Percentiles rank a stretch among this genome's conserved stretches.
These are phyloP conservation scores for Fusarium clavum DNA, from an alignment of 2,329 filamentous ascomycete genomes.

Conservation along the genomic window DNA sequence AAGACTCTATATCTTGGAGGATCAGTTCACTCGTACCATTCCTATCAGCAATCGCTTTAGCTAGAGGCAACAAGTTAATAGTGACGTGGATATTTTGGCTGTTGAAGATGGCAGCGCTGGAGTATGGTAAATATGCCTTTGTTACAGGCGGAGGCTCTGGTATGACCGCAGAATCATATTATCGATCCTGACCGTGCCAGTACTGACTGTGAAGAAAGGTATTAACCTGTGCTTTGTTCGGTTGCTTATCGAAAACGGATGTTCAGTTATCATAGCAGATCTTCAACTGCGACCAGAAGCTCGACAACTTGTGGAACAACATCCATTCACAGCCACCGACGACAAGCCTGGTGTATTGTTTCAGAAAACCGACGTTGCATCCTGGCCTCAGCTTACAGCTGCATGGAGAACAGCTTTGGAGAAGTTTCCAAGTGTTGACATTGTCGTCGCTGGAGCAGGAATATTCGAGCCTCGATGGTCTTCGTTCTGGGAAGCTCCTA, in stretches of 20 bases:
- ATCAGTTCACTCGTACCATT: neutral
- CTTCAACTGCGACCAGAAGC: slow-evolving; percentile 51
- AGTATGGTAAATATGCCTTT: slow-evolving; percentile 39
- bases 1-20: neutral
- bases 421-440: slow-evolving; percentile 49
- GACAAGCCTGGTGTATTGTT: slow-evolving; percentile 48
- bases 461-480: slow-evolving; percentile 53
- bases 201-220: slow-evolving; percentile 40
- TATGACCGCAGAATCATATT: neutral
- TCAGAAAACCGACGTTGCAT: slow-evolving; percentile 52
- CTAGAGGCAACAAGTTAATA: neutral
- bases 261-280: slow-evolving; percentile 55
- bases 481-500: slow-evolving; percentile 53
- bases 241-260: slow-evolving; percentile 51
- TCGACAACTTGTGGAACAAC: slow-evolving; percentile 48
- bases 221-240: slow-evolving; percentile 53
- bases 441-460: slow-evolving; percentile 54
- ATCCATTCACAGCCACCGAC: slow-evolving; percentile 41
- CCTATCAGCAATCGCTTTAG: neutral
- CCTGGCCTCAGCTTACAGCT: slow-evolving; percentile 51
- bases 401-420: slow-evolving; percentile 48
- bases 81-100: neutral
- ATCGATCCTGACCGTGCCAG: neutral
- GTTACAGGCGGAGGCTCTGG: slow-evolving; percentile 43
- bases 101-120: slow-evolving; percentile 41